These are phyloP conservation scores for Strobilomyces echinocephalus DNA, from an alignment of 768 basidiomycete species.

Conservation along the genomic window DNA sequence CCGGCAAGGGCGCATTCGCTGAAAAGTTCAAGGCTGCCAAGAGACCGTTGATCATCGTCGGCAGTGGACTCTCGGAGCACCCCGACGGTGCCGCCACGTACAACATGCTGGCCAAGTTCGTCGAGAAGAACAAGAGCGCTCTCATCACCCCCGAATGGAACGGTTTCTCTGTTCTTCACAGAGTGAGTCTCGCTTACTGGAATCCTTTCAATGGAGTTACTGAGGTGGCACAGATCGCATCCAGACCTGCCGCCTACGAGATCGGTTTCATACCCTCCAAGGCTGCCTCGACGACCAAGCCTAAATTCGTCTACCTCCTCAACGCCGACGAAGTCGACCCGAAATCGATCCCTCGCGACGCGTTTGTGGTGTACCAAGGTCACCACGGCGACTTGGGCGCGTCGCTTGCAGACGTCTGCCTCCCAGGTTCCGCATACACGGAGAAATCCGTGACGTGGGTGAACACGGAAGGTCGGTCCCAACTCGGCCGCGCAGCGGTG, in stretches of 20 bases:
- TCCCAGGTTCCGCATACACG: conserved; percentile 92
- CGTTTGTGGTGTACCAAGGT: conserved; percentile 98
- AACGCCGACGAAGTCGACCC: conserved; percentile 94
- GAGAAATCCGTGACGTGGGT: conserved; percentile 91
- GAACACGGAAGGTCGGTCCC: conserved; percentile 92
- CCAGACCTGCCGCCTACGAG: conserved; percentile 91
- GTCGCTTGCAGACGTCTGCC: conserved; percentile 92
- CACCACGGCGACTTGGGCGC: conserved; percentile 98
- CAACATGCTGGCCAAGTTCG: conserved; percentile 72
- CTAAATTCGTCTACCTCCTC: conserved; percentile 95
- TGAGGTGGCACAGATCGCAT: conserved; percentile 60
- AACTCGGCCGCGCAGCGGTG: conserved; percentile 88
- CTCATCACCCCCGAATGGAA: conserved; percentile 92
- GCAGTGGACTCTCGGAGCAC: conserved; percentile 82
- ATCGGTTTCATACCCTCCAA: conserved; percentile 88
- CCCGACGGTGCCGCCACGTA: conserved; percentile 76
- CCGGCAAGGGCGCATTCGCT: conserved; percentile 76
- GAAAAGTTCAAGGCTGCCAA: conserved; percentile 86
- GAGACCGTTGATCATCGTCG: conserved; percentile 89
- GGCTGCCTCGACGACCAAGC: conserved; percentile 64
- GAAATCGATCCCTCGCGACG: conserved; percentile 79
- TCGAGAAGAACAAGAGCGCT: conserved; percentile 67
- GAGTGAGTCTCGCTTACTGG: conserved; percentile 51
- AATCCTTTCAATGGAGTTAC: background rate
- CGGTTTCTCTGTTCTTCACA: conserved; percentile 88